Percentiles rank a stretch among this genome's conserved stretches.
These are phyloP conservation scores for Tephrocybe sp. DNA, from an alignment of 768 basidiomycete species.

Conservation along the genomic window DNA sequence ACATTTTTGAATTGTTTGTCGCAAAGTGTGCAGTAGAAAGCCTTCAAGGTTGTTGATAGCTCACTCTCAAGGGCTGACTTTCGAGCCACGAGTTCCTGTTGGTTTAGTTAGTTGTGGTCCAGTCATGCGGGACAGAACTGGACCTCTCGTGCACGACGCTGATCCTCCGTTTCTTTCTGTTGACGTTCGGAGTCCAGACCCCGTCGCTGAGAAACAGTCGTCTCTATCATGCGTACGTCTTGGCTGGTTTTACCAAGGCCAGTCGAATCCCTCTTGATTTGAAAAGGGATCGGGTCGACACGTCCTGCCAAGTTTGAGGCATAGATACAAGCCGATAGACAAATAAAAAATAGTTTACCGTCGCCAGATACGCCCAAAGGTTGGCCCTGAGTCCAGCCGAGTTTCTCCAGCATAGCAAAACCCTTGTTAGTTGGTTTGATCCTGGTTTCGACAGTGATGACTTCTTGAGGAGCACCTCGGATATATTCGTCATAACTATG, in stretches of 20 bases:
- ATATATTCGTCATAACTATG: slow-evolving; percentile 70
- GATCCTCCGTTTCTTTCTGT: slow-evolving; percentile 76
- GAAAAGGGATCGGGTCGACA: slow-evolving; percentile 81
- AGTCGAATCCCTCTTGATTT: slow-evolving; percentile 73
- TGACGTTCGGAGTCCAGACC: slow-evolving; percentile 81
- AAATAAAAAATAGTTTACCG: slow-evolving; percentile 41
- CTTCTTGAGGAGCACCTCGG: slow-evolving; percentile 51
- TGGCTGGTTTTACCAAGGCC: slow-evolving; percentile 80
- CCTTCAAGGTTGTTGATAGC: slow-evolving; percentile 62
- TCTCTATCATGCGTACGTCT: slow-evolving; percentile 83
- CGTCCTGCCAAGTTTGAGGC: slow-evolving; percentile 49
- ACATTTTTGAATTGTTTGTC: slow-evolving; percentile 88
- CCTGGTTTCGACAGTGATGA: slow-evolving; percentile 80
- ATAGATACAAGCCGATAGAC: background rate
- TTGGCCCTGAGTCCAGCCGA: slow-evolving; percentile 83
- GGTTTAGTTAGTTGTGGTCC: slow-evolving; percentile 4
- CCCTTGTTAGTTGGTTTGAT: slow-evolving; percentile 81
- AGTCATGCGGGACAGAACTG: background rate
- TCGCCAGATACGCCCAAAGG: slow-evolving; percentile 76
- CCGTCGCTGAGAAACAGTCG: slow-evolving; percentile 80
- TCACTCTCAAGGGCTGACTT: slow-evolving; percentile 67
- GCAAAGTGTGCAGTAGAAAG: slow-evolving; percentile 82
- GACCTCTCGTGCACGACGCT: slow-evolving; percentile 74
- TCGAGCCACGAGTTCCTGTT: slow-evolving; percentile 63
- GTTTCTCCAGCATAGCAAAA: slow-evolving; percentile 75